Evolutionary conservation across 148 eudicot species (phyloP).

Genomic region (Silene latifolia): DNA sequence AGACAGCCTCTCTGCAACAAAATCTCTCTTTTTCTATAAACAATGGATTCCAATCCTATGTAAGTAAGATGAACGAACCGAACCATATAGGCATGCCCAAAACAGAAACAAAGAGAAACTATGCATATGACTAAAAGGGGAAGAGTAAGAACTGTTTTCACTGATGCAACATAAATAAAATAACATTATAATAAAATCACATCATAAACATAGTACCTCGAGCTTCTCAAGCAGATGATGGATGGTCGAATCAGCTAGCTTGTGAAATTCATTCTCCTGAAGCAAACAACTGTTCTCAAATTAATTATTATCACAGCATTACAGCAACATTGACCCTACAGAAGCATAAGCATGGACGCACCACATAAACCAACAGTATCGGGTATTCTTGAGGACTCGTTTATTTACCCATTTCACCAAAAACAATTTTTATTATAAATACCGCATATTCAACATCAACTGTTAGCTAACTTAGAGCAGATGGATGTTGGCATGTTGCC

Average conservation of each 20-base stretch:
- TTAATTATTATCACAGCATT: slow-evolving; percentile 42
- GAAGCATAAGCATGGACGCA: neutral
- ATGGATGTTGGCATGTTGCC: too few relatives aligned
- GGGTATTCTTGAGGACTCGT: neutral
- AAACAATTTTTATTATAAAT: neutral
- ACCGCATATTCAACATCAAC: neutral
- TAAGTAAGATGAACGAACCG: too few relatives aligned
- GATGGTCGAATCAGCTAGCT: slow-evolving; percentile 81
- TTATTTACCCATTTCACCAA: neutral
- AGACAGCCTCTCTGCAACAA: neutral
- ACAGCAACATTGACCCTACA: neutral
- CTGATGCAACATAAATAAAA: neutral
- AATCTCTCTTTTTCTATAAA: neutral
- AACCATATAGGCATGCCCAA: neutral
- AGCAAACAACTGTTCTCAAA: slow-evolving; percentile 60
- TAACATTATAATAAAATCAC: neutral
- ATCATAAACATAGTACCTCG: slow-evolving; percentile 47
- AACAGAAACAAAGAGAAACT: neutral
- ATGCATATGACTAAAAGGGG: neutral
- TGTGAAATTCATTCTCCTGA: slow-evolving; percentile 80
- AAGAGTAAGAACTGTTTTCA: neutral
- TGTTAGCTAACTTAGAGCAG: neutral
- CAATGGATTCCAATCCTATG: neutral
- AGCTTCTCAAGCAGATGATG: slow-evolving; percentile 78
- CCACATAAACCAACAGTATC: neutral